Base-by-base conservation (phyloP, 1,284 basidiomycete species). In the Cerioporus squamosus region DNA sequence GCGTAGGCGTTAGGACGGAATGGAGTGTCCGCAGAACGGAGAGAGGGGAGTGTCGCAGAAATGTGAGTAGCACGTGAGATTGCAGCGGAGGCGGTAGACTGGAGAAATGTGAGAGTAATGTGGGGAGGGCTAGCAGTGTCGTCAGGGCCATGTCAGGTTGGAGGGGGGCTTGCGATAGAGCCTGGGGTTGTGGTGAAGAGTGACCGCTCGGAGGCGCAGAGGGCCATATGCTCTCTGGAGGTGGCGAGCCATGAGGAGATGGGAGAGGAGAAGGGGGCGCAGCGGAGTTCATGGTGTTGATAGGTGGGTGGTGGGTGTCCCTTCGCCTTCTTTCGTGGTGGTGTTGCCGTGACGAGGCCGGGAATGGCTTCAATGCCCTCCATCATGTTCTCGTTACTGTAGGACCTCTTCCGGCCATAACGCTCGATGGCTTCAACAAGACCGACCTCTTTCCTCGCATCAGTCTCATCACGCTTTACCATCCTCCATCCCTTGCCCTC, bases 21-120 rank as follows among this genome's bases (percentile, higher is more conserved):
- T 95, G 90, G 15, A 95, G 75, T 5, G 88, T 90, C 54, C 93
- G 88, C 29, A 95, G 78, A 43, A 95, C 93, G 7, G 91, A 87
- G 17, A 95, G 81, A 2, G 93, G 87, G 12, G 93, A 93, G 67
- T 93, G 90, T 61, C 91, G 88, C 43, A 95, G 78, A 57, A 95
- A 84, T 23, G 90, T 91, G 59, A 95, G 84, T 48, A 95, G 82
- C 65, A 94, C 85, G 72, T 95, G 92, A 0, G 92, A 92, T 76
- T 95, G 93, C 26, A 95, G 75, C 9, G 84, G 79, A 7, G 86
- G 78, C 1, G 93, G 91, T 33, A 95, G 79, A 59, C 74, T 79
- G 24, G 83, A 82, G 73, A 92, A 95, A 65, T 93, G 90, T 6
- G 82, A 76, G 17, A 94, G 80, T 44, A 95, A 78, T 5, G 86